Base-by-base conservation (phyloP, 2,329 filamentous ascomycete genomes). In the Microdochium nivale region DNA sequence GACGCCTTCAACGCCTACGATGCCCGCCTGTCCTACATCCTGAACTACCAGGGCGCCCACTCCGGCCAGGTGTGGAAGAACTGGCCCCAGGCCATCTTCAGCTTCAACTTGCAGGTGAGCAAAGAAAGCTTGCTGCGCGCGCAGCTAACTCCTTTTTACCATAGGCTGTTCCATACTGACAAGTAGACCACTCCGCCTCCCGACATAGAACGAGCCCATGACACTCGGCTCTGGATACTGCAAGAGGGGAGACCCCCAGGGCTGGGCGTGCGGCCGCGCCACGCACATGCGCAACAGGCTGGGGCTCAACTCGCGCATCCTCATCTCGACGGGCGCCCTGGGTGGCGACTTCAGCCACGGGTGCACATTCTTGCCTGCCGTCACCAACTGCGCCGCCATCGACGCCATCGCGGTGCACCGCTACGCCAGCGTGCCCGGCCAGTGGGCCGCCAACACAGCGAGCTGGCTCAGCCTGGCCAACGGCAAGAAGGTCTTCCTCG, bases 211-310 rank as follows among this genome's bases (percentile, higher is more conserved):
- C 50, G 65, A 67, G 54, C 63, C 65, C 25, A 63, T 66, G 56
- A 55, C 57, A 3, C 54, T 61, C 37, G 53, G 61, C 48, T 44
- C 52, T 19, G 54, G 55, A 7, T 55, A 56, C 14, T 66, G 63
- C 53, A 46, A 52, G 27, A 56, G 50, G 47, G 54, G 53, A 49
- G 58, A 62, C 53, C 25, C 54, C 43, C 49, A 53, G 14, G 49
- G 52, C 51, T 68, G 65, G 65, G 54, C 61, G n/a, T 68, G 65
- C 57, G 60, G 59, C 43, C 59, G 62, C 14, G 63, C 65, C 14
- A 56, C 60, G 25, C 53, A 59, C 32, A 55, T 63, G 48, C 60
- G 61, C 24, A 55, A 54, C 7, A n/a, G n/a, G n/a, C 58, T 67
- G 2, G 64, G 65, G 13, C 54, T 55, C 5, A 49, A 54, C 37